These are phyloP conservation scores for Lotus japonicus DNA, from an alignment of 306 rosid species.

Conservation along the genomic window DNA sequence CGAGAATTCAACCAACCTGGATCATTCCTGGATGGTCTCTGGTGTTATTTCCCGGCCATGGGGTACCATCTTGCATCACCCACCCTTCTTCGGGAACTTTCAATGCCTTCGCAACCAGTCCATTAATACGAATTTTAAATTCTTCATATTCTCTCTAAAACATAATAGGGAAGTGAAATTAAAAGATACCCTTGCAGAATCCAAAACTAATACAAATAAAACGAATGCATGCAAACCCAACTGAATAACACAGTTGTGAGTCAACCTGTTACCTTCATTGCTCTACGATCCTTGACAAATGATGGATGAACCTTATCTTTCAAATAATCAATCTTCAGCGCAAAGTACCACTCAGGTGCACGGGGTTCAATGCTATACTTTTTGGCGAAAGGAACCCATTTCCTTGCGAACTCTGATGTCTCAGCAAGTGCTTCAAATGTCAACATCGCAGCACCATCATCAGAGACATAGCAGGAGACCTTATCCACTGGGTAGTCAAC, in stretches of 20 bases:
- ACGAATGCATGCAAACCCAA: neutral
- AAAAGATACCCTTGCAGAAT: neutral
- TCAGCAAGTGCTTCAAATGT: constrained; percentile 95
- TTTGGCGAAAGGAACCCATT: constrained; percentile 94
- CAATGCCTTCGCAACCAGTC: constrained; percentile 76
- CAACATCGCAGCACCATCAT: constrained; percentile 97
- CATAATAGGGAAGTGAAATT: constrained; percentile 5
- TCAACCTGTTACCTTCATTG: constrained; percentile 70
- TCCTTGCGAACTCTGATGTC: constrained; percentile 86
- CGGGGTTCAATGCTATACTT: constrained; percentile 85
- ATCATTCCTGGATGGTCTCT: constrained; percentile 99
- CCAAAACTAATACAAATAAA: neutral
- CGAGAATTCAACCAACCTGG: constrained; percentile 45
- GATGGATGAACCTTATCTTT: constrained; percentile 93
- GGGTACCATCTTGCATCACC: constrained; percentile 98
- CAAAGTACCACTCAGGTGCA: constrained; percentile 97
- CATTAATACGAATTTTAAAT: constrained; percentile 82
- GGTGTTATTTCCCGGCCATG: constrained; percentile 99
- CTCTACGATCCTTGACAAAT: constrained; percentile 94
- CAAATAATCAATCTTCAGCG: constrained; percentile 92
- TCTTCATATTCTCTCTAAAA: constrained; percentile 93
- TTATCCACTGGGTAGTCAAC: constrained; percentile 97
- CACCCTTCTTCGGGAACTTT: constrained; percentile 95
- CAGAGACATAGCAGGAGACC: constrained; percentile 97
- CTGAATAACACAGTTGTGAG: neutral